Base-by-base conservation (phyloP, 1,139 yeast genomes). In the Petasospora rhodanensis region DNA sequence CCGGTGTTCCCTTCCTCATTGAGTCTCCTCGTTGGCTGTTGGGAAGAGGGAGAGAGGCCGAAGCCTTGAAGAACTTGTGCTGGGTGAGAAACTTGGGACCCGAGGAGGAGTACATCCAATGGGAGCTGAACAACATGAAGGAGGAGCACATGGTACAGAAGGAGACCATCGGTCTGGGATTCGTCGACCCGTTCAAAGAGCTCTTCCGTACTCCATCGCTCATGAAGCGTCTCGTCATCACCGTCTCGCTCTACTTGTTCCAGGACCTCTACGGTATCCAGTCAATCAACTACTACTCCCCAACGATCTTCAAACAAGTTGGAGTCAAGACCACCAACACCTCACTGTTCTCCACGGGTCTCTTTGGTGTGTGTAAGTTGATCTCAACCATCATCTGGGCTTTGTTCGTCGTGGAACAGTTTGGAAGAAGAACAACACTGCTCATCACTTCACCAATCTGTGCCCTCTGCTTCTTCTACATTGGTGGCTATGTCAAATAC, bases 211-310 rank as follows among this genome's bases (percentile, higher is more conserved):
- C 62, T 69, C 31, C 62, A 64, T 43, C 58, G 66, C 40, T 46
- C 29, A 70, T 68, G 51, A 61, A 74, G 49, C 68, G 76, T 49
- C 55, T 70, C 27, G 52, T 72, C 31, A 63, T 73, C 13, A 53
- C 64, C 30, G 45, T 55, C 29, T 60, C 72, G 14, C 77, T 75
- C 47, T 38, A 76, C 24, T 57, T 75, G 32, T 73, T 77, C 31
- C 82, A 76, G 58, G 46, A 45, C 32, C 71, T 79, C 73, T 64
- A 73, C 31, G 82, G 82, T 29, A 76, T 80, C 15, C 75, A 74
- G 42, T 73, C 80, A 4, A 58, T 74, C 32, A 73, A 79, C 11
- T 70, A 73, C 35, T 74, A 73, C 49, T 72, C 81, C 14, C 67
- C 76, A 14, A 68, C 70, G 37, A 61, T 76, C 38, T 73, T 76